These are phyloP conservation scores for Cercospora sp. DNA, from an alignment of 2,329 filamentous ascomycete species.

Conservation along the genomic window DNA sequence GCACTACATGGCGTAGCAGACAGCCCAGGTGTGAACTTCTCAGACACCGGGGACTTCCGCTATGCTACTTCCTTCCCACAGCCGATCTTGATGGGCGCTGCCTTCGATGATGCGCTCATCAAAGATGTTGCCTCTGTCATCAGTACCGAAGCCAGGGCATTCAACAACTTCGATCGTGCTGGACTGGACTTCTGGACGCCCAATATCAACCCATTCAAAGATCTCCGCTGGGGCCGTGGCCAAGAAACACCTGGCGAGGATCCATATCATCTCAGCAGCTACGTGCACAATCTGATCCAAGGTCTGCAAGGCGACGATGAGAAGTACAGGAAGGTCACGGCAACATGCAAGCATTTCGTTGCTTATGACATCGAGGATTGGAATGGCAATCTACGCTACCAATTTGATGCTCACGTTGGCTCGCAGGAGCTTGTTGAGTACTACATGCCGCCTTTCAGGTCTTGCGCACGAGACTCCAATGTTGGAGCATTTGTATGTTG, in stretches of 20 bases:
- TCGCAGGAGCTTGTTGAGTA: slow-evolving; percentile 67
- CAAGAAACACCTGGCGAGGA: slow-evolving; percentile 47
- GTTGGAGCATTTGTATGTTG: slow-evolving; percentile 55
- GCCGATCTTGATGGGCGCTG: slow-evolving; percentile 62
- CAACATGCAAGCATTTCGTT: slow-evolving; percentile 51
- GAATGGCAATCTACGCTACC: slow-evolving; percentile 42
- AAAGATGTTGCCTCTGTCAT: slow-evolving; percentile 57
- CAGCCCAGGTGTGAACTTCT: slow-evolving; percentile 58
- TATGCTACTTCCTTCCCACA: slow-evolving; percentile 66
- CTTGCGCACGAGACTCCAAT: slow-evolving; percentile 47
- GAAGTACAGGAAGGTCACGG: slow-evolving; percentile 44
- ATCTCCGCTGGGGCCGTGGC: slow-evolving; percentile 48
- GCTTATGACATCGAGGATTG: slow-evolving; percentile 38
- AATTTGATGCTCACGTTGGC: slow-evolving; percentile 58
- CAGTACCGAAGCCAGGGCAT: slow-evolving; percentile 63
- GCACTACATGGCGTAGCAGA: slow-evolving; percentile 62
- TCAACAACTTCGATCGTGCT: slow-evolving; percentile 59
- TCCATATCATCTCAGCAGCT: slow-evolving; percentile 38
- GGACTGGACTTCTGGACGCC: slow-evolving; percentile 65
- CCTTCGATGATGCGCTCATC: slow-evolving; percentile 65
- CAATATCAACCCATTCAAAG: slow-evolving; percentile 62
- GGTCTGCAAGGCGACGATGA: slow-evolving; percentile 40
- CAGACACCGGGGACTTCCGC: slow-evolving; percentile 54
- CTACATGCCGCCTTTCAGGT: slow-evolving; percentile 65
- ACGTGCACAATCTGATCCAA: slow-evolving; percentile 38